Conservation (phyloP, 192 early-diverging fungal species). For the Coemansia sp. region DNA sequence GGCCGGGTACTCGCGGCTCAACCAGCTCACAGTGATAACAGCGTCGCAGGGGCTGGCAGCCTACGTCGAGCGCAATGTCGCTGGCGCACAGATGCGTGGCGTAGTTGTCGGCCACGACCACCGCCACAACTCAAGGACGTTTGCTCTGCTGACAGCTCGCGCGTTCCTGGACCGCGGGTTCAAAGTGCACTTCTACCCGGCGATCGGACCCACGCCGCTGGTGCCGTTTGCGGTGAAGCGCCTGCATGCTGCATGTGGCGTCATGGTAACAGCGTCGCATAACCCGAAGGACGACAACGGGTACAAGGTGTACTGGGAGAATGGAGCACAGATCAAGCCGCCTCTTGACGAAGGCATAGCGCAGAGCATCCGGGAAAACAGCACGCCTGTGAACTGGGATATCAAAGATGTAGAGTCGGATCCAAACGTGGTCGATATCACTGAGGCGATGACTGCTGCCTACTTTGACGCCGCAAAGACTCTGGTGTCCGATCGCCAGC, state of each 20-base stretch:
- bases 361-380: slow-evolving; percentile 70
- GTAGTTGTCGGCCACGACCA: slow-evolving; percentile 95
- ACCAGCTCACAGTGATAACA: slow-evolving; percentile 90
- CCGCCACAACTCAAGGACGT: slow-evolving; percentile 81
- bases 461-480: slow-evolving; percentile 71
- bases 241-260: slow-evolving; percentile 73
- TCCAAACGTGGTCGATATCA: slow-evolving; percentile 60
- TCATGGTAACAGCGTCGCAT: slow-evolving; percentile 97
- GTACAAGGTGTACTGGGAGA: slow-evolving; percentile 88
- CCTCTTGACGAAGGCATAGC: slow-evolving; percentile 86
- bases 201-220: slow-evolving; percentile 82
- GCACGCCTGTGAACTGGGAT: slow-evolving; percentile 68
- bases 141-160: slow-evolving; percentile 82
- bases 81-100: slow-evolving; percentile 65
- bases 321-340: slow-evolving; percentile 90
- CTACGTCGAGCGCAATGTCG: slow-evolving; percentile 65
- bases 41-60: slow-evolving; percentile 84
- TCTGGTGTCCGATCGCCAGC: slow-evolving; percentile 15
- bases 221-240: slow-evolving; percentile 83
- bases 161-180: slow-evolving; percentile 79
- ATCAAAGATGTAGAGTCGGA: slow-evolving; percentile 59
- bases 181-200: slow-evolving; percentile 76
- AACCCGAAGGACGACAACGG: slow-evolving; percentile 96
- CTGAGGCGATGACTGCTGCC: slow-evolving; percentile 63
- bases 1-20: slow-evolving; percentile 92